These are phyloP conservation scores for Amoebophrya sp. DNA, from an alignment of 169 alveolate species.

Conservation along the genomic window DNA sequence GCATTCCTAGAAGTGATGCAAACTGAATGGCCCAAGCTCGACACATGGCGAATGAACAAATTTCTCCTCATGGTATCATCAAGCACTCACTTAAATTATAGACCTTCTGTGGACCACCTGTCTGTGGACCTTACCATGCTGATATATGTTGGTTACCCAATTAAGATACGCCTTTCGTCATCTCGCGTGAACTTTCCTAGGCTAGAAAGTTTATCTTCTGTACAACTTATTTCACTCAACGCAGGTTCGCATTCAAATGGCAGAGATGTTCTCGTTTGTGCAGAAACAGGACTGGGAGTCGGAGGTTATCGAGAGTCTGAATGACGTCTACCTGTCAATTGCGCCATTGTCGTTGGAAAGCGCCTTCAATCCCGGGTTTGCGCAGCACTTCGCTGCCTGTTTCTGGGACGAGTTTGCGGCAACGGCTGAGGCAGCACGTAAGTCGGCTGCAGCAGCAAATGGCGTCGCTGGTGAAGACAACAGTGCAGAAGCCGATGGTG, in stretches of 20 bases:
- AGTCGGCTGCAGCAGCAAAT: neutral
- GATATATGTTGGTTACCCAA: too few relatives aligned
- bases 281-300: neutral
- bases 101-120: too few relatives aligned
- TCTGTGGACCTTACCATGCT: too few relatives aligned
- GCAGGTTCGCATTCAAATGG: constrained; percentile 13
- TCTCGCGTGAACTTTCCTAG: too few relatives aligned
- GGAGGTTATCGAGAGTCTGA: neutral
- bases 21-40: neutral
- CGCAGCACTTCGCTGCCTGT: constrained; percentile 14
- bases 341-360: neutral
- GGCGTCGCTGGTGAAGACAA: too few relatives aligned
- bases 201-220: neutral
- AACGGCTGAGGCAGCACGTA: neutral
- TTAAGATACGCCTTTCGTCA: too few relatives aligned
- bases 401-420: neutral
- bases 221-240: neutral
- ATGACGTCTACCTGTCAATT: neutral
- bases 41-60: constrained; percentile 9
- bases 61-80: neutral
- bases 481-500: too few relatives aligned
- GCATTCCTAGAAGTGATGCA: neutral
- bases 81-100: neutral
- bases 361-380: neutral
- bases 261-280: neutral